Base-by-base conservation (phyloP, 768 basidiomycete species). In the Galerina sulciceps region DNA sequence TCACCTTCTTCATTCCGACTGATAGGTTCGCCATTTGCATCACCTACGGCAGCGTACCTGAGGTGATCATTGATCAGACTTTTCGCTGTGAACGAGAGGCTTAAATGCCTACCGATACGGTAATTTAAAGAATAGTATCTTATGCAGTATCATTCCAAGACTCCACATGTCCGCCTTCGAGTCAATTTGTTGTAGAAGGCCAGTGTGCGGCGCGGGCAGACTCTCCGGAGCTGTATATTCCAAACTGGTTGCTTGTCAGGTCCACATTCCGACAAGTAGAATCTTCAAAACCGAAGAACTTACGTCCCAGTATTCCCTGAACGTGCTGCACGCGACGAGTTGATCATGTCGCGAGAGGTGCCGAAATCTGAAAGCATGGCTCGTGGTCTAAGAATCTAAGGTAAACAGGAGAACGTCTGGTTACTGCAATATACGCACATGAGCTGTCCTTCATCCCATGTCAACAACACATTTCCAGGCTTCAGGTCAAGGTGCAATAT, bases 81-180 rank as follows among this genome's bases (percentile, higher is more conserved):
- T 10, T n/a, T 9, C 31, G 8, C 36, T 23, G 31, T 20, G 17
- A 10, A 8, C 26, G 20, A 6, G 35, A 2, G 51, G 43, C 26
- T 1, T 10, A 5, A 22, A 13, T 37, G 55, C 85, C 53, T 87
- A 87, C 54, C 79, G 79, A 67, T 94, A 98, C 0, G 96, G 96
- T 17, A 96, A 74, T 35, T 85, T 85, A 75, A 98, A 94, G 76
- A 97, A 99, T 1, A 96, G 75, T 60, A 99, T 81, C 66, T 94
- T 96, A 77, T 98, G 88, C 15, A 99, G 80, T 55, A 99, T 93
- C 90, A 99, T 94, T 61, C 96, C 96, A 14, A 99, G 80, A 5
- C 93, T 93, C 96, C 96, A 99, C 88, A 97, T 94, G 69, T 99
- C 96, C 4, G 91, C 85, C 67, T 95, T 95, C 0, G 93, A 93